phyloP scores from a whole-genome alignment of 768 basidiomycete genomes.

The Leccinellum rugosiceps region DNA sequence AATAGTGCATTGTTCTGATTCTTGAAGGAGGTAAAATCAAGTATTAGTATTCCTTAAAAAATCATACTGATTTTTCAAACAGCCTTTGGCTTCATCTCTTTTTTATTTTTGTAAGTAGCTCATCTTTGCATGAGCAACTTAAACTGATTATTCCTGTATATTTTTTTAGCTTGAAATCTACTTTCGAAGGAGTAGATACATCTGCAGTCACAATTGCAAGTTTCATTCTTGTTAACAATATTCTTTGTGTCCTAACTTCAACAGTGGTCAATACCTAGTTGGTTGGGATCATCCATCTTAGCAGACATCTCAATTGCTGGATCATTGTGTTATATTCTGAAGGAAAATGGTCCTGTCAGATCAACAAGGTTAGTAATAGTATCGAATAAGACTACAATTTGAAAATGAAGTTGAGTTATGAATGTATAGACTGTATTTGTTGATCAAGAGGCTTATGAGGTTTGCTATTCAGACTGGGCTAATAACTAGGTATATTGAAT shows the following conservation, averaged over 20 bases:
- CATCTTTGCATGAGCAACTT: background rate
- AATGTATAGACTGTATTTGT: conserved; percentile 8
- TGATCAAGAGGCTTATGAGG: conserved; percentile 15
- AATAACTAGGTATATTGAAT: conserved; percentile 18
- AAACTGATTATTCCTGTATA: background rate
- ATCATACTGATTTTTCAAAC: background rate
- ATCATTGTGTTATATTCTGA: conserved; percentile 17
- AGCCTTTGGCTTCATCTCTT: conserved; percentile 18
- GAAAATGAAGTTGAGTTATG: background rate
- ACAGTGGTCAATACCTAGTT: conserved; percentile 21
- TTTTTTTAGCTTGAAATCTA: conserved; percentile 1
- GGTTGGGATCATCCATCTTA: conserved; percentile 21
- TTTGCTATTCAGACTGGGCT: conserved; percentile 28
- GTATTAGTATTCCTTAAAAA: background rate
- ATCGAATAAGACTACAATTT: background rate
- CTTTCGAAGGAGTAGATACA: background rate
- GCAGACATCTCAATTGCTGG: conserved; percentile 23
- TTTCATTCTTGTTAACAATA: background rate
- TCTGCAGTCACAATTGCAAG: conserved; percentile 2
- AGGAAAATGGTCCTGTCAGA: background rate
- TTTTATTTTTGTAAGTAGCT: conserved; percentile 13
- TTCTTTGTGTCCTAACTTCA: background rate
- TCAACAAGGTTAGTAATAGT: conserved; percentile 11
- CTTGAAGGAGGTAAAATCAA: conserved; percentile 21
- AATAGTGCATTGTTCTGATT: conserved; percentile 11